Evolutionary conservation across 805 yeast genomes (phyloP).

Genomic region (Ascoidea rubescens): DNA sequence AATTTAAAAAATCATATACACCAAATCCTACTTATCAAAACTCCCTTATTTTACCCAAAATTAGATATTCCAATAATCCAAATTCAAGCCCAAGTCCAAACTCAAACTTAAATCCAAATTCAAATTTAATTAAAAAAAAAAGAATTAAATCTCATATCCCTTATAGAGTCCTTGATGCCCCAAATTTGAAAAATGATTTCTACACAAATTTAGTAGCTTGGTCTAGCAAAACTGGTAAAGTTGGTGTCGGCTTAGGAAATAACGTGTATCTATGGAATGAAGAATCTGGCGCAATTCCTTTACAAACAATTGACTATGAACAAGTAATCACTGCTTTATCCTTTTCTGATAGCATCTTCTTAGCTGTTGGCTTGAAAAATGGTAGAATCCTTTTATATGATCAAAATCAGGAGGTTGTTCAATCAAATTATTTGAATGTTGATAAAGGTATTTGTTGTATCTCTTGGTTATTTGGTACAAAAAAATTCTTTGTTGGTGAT

Average conservation of each 20-base stretch:
- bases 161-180: conserved; percentile 48
- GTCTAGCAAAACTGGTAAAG: conserved; percentile 34
- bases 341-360: conserved; percentile 31
- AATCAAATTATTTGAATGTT: conserved; percentile 14
- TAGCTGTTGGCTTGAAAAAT: conserved; percentile 42
- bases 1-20: background rate
- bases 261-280: conserved; percentile 54
- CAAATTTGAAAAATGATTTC: conserved; percentile 60
- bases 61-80: conserved; percentile 1
- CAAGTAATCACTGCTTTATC: conserved; percentile 43
- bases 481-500: conserved; percentile 46
- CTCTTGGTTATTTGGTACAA: conserved; percentile 38
- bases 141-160: conserved; percentile 26
- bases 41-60: conserved; percentile 1
- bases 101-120: conserved; percentile 6
- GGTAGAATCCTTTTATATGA: conserved; percentile 39
- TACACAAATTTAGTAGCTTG: conserved; percentile 67
- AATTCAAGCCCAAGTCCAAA: conserved; percentile 1
- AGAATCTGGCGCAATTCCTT: conserved; percentile 28
- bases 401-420: conserved; percentile 14
- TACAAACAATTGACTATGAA: conserved; percentile 18
- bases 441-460: conserved; percentile 40
- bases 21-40: background rate
- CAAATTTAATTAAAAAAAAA: conserved; percentile 12
- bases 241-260: conserved; percentile 55